Conservation (phyloP, 352 stramenopile genomes). For the Phytopythium sindhum region DNA sequence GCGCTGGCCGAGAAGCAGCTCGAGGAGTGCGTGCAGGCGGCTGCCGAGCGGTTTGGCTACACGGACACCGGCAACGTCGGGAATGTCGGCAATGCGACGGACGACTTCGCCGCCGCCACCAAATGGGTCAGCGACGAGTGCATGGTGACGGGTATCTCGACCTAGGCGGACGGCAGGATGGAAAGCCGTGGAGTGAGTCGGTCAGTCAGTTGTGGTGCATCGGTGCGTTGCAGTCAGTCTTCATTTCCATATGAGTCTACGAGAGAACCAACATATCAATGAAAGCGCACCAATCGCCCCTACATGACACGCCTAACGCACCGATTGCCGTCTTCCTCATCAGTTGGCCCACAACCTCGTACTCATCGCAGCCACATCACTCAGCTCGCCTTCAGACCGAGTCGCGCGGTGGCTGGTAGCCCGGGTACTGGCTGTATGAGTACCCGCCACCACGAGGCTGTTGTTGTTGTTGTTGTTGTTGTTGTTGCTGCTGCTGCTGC, state of each 20-base stretch:
- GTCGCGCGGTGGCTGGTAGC: slow-evolving; percentile 15
- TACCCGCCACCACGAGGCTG: slow-evolving; percentile 18
- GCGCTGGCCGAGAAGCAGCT: slow-evolving; percentile 21
- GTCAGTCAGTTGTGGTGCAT: not conserved
- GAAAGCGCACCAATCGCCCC: not conserved
- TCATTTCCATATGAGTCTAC: not conserved
- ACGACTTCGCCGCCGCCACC: slow-evolving; percentile 24
- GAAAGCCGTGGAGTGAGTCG: not conserved
- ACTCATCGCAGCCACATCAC: not conserved
- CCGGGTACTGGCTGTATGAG: slow-evolving; percentile 49
- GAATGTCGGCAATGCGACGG: not conserved
- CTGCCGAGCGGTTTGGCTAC: slow-evolving; percentile 20
- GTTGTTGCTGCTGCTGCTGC: slow-evolving; percentile 6
- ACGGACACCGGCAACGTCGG: slow-evolving; percentile 2
- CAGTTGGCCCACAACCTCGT: not conserved
- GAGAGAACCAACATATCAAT: not conserved
- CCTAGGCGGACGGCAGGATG: not conserved
- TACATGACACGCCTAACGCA: not conserved
- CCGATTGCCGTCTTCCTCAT: too few species aligned
- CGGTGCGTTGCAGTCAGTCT: not conserved
- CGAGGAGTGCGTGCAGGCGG: slow-evolving; percentile 26
- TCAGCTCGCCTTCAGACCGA: not conserved
- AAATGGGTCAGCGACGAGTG: slow-evolving; percentile 26
- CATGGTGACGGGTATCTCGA: not conserved
- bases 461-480: too few species aligned